A percentile compares a stretch with the other conserved stretches of the same genome.
These are phyloP conservation scores for Evansstolkia leycettana DNA, from an alignment of 495 filamentous ascomycete species.

Conservation along the genomic window DNA sequence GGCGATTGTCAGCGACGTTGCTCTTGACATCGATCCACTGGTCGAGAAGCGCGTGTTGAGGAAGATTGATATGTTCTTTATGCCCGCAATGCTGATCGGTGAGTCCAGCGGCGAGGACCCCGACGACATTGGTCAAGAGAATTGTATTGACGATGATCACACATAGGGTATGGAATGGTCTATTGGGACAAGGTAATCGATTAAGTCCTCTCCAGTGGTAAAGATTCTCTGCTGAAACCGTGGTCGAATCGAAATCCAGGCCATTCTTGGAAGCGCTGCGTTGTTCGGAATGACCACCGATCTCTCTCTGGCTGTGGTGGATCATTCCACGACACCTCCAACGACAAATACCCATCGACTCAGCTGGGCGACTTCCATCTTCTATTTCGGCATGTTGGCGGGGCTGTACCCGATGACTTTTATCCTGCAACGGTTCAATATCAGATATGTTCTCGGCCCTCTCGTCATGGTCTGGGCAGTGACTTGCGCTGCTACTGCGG, in stretches of 20 bases:
- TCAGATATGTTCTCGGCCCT: constrained; percentile 46
- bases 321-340: constrained; percentile 41
- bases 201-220: too few relatives aligned
- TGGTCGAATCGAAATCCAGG: too few relatives aligned
- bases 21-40: background rate
- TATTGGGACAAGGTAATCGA: constrained; percentile 58
- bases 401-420: constrained; percentile 65
- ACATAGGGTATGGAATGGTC: constrained; percentile 52
- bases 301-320: constrained; percentile 39
- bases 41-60: constrained; percentile 36
- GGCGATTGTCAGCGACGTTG: background rate
- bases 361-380: constrained; percentile 64
- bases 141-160: background rate
- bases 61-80: constrained; percentile 62
- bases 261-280: constrained; percentile 57
- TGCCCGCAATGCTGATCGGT: constrained; percentile 61
- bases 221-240: too few relatives aligned
- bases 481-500: constrained; percentile 56
- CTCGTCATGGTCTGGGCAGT: constrained; percentile 56
- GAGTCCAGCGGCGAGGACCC: constrained; percentile 3
- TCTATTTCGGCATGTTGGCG: constrained; percentile 69
- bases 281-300: constrained; percentile 69
- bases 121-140: too few relatives aligned
- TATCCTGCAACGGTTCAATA: constrained; percentile 50
- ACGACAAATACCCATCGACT: constrained; percentile 48